A percentile compares a stretch with the other conserved stretches of the same genome.
Conservation (phyloP, 805 yeast genomes). For the Gaillardinia entomophila region DNA sequence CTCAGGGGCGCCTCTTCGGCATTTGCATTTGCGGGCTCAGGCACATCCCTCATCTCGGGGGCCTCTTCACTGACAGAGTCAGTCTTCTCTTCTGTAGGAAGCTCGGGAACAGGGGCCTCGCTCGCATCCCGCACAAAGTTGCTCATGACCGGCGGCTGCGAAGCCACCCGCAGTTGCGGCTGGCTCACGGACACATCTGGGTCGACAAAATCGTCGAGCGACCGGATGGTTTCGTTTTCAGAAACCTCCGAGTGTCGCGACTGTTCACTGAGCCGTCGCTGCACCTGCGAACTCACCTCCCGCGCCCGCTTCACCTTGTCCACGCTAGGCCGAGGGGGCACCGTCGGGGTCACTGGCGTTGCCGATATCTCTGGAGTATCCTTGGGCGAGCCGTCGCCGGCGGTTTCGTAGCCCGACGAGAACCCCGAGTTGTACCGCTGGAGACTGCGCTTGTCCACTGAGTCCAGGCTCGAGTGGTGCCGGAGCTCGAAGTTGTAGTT, state of each 20-base stretch:
- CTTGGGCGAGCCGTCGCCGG: neutral
- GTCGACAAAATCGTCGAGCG: neutral
- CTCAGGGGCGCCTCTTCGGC: no score
- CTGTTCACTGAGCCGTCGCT: no score
- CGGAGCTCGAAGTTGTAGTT: neutral
- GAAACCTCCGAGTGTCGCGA: neutral
- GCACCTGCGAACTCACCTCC: neutral
- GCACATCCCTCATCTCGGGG: neutral
- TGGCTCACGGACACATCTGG: neutral
- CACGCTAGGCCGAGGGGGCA: neutral
- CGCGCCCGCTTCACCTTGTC: neutral
- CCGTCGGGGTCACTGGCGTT: neutral
- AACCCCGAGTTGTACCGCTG: neutral
- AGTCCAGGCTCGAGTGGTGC: neutral
- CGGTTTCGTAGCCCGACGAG: neutral
- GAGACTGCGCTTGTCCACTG: neutral
- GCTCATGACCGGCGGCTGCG: neutral
- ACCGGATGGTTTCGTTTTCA: neutral
- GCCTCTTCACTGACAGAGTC: neutral
- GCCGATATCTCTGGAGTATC: no score
- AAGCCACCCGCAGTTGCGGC: neutral
- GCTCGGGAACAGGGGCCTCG: neutral
- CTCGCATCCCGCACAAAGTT: no score
- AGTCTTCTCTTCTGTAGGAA: neutral
- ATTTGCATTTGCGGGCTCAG: neutral